A percentile compares a stretch with the other conserved stretches of the same genome.
phyloP scores from a whole-genome alignment of 108 stramenopile genomes.

The Seminavis robusta region DNA sequence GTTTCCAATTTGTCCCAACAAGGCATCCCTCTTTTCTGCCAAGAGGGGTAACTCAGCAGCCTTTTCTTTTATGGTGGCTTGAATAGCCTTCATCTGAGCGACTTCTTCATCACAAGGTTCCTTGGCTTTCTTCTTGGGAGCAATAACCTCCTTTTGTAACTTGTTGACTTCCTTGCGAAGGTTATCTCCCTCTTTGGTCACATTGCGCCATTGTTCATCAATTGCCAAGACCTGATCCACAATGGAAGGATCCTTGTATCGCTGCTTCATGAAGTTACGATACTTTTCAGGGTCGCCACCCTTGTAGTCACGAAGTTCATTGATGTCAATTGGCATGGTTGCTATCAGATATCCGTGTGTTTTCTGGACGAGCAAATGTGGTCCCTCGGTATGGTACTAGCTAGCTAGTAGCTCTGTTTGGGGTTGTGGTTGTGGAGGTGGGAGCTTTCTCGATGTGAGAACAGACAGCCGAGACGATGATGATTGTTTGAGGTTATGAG shows the following conservation, averaged over 20 bases:
- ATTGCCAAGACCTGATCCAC: constrained; percentile 91
- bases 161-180: constrained; percentile 85
- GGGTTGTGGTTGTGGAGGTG: too few species aligned
- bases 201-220: constrained; percentile 88
- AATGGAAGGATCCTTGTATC: constrained; percentile 82
- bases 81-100: constrained; percentile 82
- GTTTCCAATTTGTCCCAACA: constrained; percentile 93
- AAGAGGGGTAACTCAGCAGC: constrained; percentile 59
- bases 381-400: too few species aligned
- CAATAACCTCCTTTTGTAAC: constrained; percentile 88
- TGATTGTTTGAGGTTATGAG: too few species aligned
- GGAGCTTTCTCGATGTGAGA: too few species aligned
- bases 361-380: too few species aligned
- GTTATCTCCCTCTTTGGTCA: constrained; percentile 70
- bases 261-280: constrained; percentile 77
- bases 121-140: constrained; percentile 92
- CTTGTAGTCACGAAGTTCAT: constrained; percentile 89
- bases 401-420: too few species aligned
- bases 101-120: constrained; percentile 83
- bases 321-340: constrained; percentile 91
- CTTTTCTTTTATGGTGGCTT: constrained; percentile 62
- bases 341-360: too few species aligned
- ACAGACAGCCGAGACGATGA: too few species aligned
- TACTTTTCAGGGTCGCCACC: constrained; percentile 92
- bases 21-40: constrained; percentile 56